A percentile compares a stretch with the other conserved stretches of the same genome.
These are phyloP conservation scores for Artemisia argyi DNA, from an alignment of 129 eudicot genomes.

Conservation along the genomic window DNA sequence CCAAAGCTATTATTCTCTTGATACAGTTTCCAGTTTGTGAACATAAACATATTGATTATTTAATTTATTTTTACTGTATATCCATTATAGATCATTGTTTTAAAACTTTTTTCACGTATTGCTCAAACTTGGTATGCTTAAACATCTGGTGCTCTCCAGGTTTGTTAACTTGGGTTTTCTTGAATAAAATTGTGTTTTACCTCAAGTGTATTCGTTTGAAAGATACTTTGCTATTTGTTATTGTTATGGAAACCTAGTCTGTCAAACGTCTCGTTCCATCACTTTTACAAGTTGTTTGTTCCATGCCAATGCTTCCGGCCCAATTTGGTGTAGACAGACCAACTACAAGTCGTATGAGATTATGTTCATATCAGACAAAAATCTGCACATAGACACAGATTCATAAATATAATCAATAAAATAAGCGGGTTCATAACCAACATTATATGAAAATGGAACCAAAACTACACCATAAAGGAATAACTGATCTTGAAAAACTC, in stretches of 20 bases:
- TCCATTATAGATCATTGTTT: constrained; percentile 19
- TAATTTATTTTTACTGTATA: constrained; percentile 19
- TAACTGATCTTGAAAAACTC: no score
- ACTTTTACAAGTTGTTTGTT: no score
- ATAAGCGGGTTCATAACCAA: no score
- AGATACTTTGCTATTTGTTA: neutral
- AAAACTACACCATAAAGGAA: no score
- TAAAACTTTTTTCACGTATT: constrained; percentile 17
- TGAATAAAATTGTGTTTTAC: neutral
- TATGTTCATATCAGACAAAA: neutral
- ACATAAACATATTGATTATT: constrained; percentile 8
- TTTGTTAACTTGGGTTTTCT: neutral
- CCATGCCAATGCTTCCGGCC: no score
- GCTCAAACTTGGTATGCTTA: neutral
- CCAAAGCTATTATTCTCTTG: constrained; percentile 19
- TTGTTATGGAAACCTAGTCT: no score
- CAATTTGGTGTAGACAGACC: no score
- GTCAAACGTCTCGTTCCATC: no score
- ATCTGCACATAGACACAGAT: neutral
- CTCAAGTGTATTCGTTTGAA: neutral
- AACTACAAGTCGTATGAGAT: neutral
- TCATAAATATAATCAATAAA: no score
- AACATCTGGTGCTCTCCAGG: neutral
- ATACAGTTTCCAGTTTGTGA: constrained; percentile 29
- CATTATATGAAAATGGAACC: no score